phyloP scores from a whole-genome alignment of 129 eudicot genomes.

The Escallonia herrerae region DNA sequence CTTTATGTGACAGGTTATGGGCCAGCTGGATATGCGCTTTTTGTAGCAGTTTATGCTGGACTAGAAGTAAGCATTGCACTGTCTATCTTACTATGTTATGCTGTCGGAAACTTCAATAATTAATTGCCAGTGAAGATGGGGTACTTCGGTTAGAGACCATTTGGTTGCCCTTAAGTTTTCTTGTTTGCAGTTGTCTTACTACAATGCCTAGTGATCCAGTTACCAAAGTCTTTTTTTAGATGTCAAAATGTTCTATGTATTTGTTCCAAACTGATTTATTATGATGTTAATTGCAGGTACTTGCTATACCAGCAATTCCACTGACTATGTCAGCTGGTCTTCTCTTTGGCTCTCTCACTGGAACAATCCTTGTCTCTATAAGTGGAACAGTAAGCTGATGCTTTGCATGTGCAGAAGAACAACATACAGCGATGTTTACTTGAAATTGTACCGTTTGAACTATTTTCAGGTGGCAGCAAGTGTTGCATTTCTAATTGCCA shows the following conservation, averaged over 20 bases:
- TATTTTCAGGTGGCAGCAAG: constrained; percentile 86
- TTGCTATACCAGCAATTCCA: constrained; percentile 97
- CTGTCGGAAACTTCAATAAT: neutral
- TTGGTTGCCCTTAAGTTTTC: neutral
- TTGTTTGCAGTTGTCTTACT: neutral
- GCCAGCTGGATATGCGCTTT: constrained; percentile 93
- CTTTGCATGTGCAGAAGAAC: constrained; percentile 5
- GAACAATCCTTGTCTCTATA: constrained; percentile 87
- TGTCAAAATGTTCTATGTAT: neutral
- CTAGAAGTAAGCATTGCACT: constrained; percentile 63
- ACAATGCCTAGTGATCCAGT: neutral
- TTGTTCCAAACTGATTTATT: neutral
- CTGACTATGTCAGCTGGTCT: constrained; percentile 98
- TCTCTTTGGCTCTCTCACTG: constrained; percentile 79
- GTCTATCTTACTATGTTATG: constrained; percentile 8
- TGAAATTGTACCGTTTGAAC: neutral
- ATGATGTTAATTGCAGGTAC: constrained; percentile 41
- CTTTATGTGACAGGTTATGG: constrained; percentile 72
- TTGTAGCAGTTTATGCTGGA: constrained; percentile 95
- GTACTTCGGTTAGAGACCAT: no score
- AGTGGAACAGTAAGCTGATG: constrained; percentile 88
- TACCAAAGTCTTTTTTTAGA: neutral
- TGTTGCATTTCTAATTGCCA: constrained; percentile 89
- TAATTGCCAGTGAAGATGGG: neutral
- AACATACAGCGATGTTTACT: neutral